Evolutionary conservation across 2,329 filamentous ascomycete species (phyloP), one percentile per base, ranked within the genome.

Genomic region (Phoma herbarum): DNA sequence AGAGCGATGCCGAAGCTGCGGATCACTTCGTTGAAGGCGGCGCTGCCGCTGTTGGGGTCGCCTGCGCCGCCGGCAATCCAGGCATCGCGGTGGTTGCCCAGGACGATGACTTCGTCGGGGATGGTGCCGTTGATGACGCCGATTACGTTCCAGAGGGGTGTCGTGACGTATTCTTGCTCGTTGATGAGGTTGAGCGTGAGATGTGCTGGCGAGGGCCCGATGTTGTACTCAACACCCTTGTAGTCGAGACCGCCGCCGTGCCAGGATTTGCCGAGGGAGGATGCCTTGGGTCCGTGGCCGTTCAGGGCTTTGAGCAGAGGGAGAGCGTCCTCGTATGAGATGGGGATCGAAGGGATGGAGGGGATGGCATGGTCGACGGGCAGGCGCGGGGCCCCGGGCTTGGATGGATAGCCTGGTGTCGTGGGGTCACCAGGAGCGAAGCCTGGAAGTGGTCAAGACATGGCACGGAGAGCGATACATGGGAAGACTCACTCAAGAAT

Each of bases 81-180:
- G 0, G 93, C 91, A 77, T 97, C 93, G 31, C 93, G 87, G 72
- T 97, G 93, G 71, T 96, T 97, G n/a, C 93, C 93, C 29, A 98
- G 80, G 3, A 99, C 84, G 44, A 99, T 83, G 1, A 97, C 92
- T 71, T 97, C 93, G 68, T 97, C 88, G 0, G 88, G 82, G 33
- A 95, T 87, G 0, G 90, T 90, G 10, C 94, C 95, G 69, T 97
- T 97, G 75, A 99, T 91, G 44, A 95, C 83, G 43, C 94, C 94
- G 64, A 98, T 94, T 2, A 95, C 91, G 72, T 99, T 90, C 82
- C 82, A 84, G 8, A 83, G 66, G 2, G 81, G 81, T 7, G 81
- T 84, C 1, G 77, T 83, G 22, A 79, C 77, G 53, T 83, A 83
- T 26, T 83, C 79, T 60, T 82, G 80, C 61, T 81, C 76, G 61